phyloP scores from a whole-genome alignment of 768 basidiomycete species.

The Tricholoma hemisulphureum region DNA sequence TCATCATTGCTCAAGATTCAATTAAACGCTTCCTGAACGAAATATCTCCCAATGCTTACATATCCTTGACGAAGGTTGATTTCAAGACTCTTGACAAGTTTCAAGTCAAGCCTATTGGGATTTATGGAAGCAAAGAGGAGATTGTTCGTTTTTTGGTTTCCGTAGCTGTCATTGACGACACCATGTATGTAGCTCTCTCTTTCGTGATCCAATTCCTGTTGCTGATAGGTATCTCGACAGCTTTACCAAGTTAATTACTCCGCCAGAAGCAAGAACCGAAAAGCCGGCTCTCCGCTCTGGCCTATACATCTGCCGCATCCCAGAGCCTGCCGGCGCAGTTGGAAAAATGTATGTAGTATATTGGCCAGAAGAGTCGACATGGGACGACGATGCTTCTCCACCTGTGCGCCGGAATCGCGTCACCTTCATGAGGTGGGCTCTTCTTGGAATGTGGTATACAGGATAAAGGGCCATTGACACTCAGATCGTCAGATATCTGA shows the following conservation, averaged over 20 bases:
- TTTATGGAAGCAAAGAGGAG: conserved; percentile 56
- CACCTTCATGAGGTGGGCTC: conserved; percentile 58
- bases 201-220: conserved; percentile 2
- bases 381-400: conserved; percentile 49
- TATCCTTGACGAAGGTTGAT: conserved; percentile 53
- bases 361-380: conserved; percentile 62
- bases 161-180: conserved; percentile 35
- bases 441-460: background rate
- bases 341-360: conserved; percentile 46
- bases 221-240: conserved; percentile 16
- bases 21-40: conserved; percentile 47
- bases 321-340: background rate
- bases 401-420: conserved; percentile 51
- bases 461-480: background rate
- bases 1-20: conserved; percentile 56
- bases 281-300: conserved; percentile 41
- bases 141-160: conserved; percentile 45
- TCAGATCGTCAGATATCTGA: conserved; percentile 48
- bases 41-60: conserved; percentile 50
- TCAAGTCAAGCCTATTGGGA: conserved; percentile 47
- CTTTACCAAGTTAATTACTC: conserved; percentile 14
- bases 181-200: conserved; percentile 21
- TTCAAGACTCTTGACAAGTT: conserved; percentile 50
- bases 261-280: conserved; percentile 44
- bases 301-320: conserved; percentile 7